Evolutionary conservation across 106 monocot genomes (phyloP).

Genomic region (Platanthera guangdongensis): DNA sequence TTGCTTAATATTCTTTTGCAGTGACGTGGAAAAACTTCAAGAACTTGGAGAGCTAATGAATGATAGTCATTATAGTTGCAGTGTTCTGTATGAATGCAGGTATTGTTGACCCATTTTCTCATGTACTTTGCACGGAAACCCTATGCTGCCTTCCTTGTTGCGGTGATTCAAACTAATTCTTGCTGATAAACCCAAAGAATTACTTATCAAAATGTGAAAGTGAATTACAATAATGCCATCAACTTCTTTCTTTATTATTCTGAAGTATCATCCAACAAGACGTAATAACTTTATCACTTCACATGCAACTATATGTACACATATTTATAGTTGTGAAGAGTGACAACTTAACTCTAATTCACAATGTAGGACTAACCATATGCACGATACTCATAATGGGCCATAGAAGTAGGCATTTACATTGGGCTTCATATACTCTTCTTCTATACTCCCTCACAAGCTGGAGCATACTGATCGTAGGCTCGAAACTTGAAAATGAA

Average conservation of each 20-base stretch:
- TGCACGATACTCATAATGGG: too few species aligned
- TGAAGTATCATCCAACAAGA: too few species aligned
- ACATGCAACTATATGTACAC: too few species aligned
- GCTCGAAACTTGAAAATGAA: too few species aligned
- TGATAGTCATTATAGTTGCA: conserved; percentile 94
- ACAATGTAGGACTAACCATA: too few species aligned
- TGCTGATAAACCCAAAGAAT: not conserved
- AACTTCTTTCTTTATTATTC: not conserved
- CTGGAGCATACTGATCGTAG: too few species aligned
- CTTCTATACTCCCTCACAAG: too few species aligned
- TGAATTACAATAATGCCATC: not conserved
- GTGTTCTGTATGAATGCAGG: conserved; percentile 97
- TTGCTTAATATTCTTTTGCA: conserved; percentile 23
- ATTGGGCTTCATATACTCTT: too few species aligned
- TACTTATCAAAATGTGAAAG: not conserved
- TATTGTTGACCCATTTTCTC: conserved; percentile 12
- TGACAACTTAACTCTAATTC: too few species aligned
- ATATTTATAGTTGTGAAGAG: too few species aligned
- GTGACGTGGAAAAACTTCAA: conserved; percentile 76
- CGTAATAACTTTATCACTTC: too few species aligned
- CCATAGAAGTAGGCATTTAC: too few species aligned
- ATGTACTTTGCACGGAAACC: not conserved
- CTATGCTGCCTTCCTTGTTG: not conserved
- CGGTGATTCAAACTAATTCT: not conserved
- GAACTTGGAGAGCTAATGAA: conserved; percentile 93